Evolutionary conservation across 371 early-diverging fungal species (phyloP), one percentile per base, ranked within the genome.

Genomic region (Homolaphlyctis polyrhiza): DNA sequence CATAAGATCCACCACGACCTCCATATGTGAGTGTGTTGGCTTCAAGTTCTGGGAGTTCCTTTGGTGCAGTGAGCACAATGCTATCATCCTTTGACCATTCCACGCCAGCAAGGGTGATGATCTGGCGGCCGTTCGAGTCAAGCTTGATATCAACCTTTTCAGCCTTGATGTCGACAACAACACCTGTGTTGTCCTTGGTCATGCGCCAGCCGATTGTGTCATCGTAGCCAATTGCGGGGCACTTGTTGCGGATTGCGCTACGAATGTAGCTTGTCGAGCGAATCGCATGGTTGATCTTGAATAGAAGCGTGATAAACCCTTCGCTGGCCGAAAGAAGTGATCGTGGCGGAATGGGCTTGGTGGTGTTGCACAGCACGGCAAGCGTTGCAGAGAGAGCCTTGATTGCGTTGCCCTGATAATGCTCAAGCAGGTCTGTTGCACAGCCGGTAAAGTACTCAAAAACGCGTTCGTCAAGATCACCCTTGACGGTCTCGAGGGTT

Each of bases 331-430:
- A 83, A 64, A 94, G 74, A 64, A 94, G 77, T 33, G 91, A 91
- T 43, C 96, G 89, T 21, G 85, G 74, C 35, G 88, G 81, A 47
- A 93, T 80, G 50, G 93, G 94, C 59, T 85, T 81, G 47, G 89
- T 82, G 65, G 92, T 93, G 55, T 92, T 91, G 36, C 90, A 83
- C 61, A 94, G 87, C 58, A 85, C 86, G 25, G 95, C 95, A 59
- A 95, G 77, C 3, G 91, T 89, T 18, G 92, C 89, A 5, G 89
- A 82, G 35, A 95, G 80, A 14, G 93, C 92, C 43, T 88, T 80
- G 43, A 83, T 71, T 5, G 92, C 63, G 62, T 85, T 77, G 51
- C 74, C 79, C 18, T 68, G 66, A 67, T 72, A 84, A 35, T 60
- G 63, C 6, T 64, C 69, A 35, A 93, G 82, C 64, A 95, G 71